Evolutionary conservation across 148 eudicot genomes (phyloP), one percentile per base, ranked within the genome.

Genomic region (Rhododendron henanense): DNA sequence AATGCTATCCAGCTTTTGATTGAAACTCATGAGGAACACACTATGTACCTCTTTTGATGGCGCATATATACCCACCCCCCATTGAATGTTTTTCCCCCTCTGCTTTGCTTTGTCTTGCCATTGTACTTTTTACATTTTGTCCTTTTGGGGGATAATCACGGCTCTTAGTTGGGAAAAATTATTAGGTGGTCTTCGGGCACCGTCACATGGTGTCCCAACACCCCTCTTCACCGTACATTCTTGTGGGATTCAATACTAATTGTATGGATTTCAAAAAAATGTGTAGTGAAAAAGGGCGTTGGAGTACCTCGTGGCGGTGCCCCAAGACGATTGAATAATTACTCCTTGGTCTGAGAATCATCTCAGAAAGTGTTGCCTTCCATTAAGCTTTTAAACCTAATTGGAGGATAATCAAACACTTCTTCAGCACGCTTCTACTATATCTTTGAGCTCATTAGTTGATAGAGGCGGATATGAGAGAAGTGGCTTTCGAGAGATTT

Each of bases 1-100:
- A 50, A 31, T 35, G 35, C n/a, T 11, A 37, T 75, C 37, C 10
- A 37, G 37, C 47, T 65, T 57, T 77, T 83, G 85, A 83, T 59
- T 50, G 88, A 77, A 87, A 87, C 88, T 87, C 82, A 44, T 87
- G 85, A 77, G 67, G 53, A 83, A 83, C 45, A 59, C 44, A 59
- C 63, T 35, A 81, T 63, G 69, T 59, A 84, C 71, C 86, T 67
- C 79, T 78, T 84, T 84, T 51, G 67, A 37, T 63, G 78, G 71
- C 82, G 71, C 82, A 86, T 78, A 83, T 87, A 87, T 83, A 87
- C 85, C 77, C 65, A 7, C 50, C 50, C 50, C 67, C 78, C 59
- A 87, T 73, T 80, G 71, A 74, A 65, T 81, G 81, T 59, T 19
- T 18, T 59, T 53, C 23, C n/a, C 8, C 37, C 28, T 37, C 50